phyloP scores from a whole-genome alignment of 1,139 yeast species.

The Yamadazyma conglobata region DNA sequence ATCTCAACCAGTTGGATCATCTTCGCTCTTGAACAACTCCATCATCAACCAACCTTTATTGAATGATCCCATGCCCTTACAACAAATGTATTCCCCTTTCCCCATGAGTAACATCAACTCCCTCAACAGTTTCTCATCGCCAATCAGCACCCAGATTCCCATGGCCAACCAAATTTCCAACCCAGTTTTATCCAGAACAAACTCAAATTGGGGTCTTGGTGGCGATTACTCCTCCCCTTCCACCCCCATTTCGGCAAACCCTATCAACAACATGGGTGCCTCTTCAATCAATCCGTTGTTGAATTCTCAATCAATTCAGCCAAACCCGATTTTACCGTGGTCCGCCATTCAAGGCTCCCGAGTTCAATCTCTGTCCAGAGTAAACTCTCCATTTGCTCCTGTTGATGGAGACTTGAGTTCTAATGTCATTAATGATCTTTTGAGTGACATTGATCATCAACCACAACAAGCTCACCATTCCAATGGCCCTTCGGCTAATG shows the following conservation, averaged over 20 bases:
- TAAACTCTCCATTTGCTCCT: slow-evolving; percentile 40
- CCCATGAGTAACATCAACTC: slow-evolving; percentile 5
- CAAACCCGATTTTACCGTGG: slow-evolving; percentile 47
- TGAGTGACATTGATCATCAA: slow-evolving; percentile 26
- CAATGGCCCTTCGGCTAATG: slow-evolving; percentile 2
- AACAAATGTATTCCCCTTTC: slow-evolving; percentile 9
- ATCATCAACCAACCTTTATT: slow-evolving; percentile 7
- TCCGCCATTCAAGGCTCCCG: slow-evolving; percentile 15
- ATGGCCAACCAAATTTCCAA: slow-evolving; percentile 30
- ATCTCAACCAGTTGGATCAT: background rate
- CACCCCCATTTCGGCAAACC: slow-evolving; percentile 27
- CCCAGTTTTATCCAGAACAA: slow-evolving; percentile 34
- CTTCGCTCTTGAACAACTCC: slow-evolving; percentile 4
- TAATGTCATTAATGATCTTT: slow-evolving; percentile 14
- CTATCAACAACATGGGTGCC: slow-evolving; percentile 11
- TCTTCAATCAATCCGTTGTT: slow-evolving; percentile 2
- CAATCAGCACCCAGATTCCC: slow-evolving; percentile 33
- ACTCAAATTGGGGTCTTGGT: slow-evolving; percentile 36
- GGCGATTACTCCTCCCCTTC: slow-evolving; percentile 27
- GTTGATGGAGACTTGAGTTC: slow-evolving; percentile 1
- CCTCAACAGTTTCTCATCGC: slow-evolving; percentile 24
- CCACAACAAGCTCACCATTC: slow-evolving; percentile 3
- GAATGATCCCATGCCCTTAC: slow-evolving; percentile 3
- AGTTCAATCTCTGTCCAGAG: slow-evolving; percentile 35
- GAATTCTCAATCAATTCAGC: slow-evolving; percentile 8